Base-by-base conservation (phyloP, 1,139 yeast species). In the Saccharomyces hybrid region DNA sequence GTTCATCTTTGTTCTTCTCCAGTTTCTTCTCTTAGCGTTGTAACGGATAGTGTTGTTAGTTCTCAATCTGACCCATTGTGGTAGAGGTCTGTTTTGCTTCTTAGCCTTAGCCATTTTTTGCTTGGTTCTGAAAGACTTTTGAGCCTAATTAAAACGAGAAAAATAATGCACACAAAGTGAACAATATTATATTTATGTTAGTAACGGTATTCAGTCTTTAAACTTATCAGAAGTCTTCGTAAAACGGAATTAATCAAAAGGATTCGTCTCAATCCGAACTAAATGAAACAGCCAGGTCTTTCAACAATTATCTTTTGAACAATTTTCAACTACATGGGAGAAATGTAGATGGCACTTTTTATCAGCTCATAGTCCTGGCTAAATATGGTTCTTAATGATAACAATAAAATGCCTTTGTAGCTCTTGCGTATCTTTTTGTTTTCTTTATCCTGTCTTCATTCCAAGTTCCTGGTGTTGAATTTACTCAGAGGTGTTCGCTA, bases 21-120 rank as follows among this genome's bases (percentile, higher is more conserved):
- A 95, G 95, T 95, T 96, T 86, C 99, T 88, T 88, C 98, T 90
- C 91, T 93, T 93, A 76, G 96, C 95, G 82, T 93, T 93, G 91
- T 91, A 93, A 84, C 93, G 88, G 84, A 93, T 87, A 73, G 85
- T 90, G 95, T 90, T 91, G 80, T 81, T 86, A 78, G 99, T 90
- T 87, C 91, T 93, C 81, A 93, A 86, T 82, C 99, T 89, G 88
- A 91, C 83, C 98, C 98, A 95, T 83, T 93, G 97, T 75, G 99
- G 99, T 78, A 95, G 87, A 77, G 98, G 97, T 84, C 99, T 89
- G 95, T 91, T 93, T 82, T 90, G 96, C 83, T 91, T 93, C 78
- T 86, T 86, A 77, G 97, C 98, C 87, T 93, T 93, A 77, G 96
- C 97, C 79, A 95, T 86, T 86, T 90, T 93, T 83, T 91, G 95